Evolutionary conservation across 75 land plant genomes (phyloP), one percentile per base, ranked within the genome.

Genomic region (Azolla pinnata): DNA sequence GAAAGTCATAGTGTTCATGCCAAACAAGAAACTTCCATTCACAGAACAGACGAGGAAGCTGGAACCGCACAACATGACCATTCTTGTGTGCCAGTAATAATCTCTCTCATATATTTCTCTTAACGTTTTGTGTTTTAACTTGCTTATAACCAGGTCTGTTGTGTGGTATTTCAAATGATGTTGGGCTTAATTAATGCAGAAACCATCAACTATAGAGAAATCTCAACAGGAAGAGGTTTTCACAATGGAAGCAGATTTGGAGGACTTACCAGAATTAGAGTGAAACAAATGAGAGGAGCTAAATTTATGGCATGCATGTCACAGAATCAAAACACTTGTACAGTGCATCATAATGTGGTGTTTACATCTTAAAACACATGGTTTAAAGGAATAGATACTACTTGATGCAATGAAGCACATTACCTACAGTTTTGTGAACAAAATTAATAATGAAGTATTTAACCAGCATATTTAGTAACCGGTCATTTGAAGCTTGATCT

Each of bases 211-310:
- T 46, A 23, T 17, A 14, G 21, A 4, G 2, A 23, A 17, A 46
- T 4, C 21, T 46, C 49, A 46, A 46, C 23, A 46, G 49, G 2
- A 18, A 18, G 49, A 46, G 49, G 2, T 4, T 2, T 14, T n/a
- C n/a, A n/a, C 14, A 46, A 14, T 18, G n/a, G 49, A 14, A 14
- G 49, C 2, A 46, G 12, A 46, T 46, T 46, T 46, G n/a, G 49
- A 14, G n/a, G 49, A 46, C 14, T 46, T 46, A 23, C 49, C 49
- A 17, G 49, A 18, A 46, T 14, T 46, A 46, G 49, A 46, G 21
- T 46, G 17, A 46, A 4, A n/a, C n/a, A n/a, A n/a, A n/a, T n/a
- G n/a, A n/a, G n/a, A n/a, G n/a, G n/a, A n/a, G n/a, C n/a, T n/a
- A n/a, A n/a, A n/a, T n/a, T n/a, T n/a, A n/a, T n/a, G n/a, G n/a